phyloP scores from a whole-genome alignment of 768 basidiomycete genomes.

The Termitomyces sp. region DNA sequence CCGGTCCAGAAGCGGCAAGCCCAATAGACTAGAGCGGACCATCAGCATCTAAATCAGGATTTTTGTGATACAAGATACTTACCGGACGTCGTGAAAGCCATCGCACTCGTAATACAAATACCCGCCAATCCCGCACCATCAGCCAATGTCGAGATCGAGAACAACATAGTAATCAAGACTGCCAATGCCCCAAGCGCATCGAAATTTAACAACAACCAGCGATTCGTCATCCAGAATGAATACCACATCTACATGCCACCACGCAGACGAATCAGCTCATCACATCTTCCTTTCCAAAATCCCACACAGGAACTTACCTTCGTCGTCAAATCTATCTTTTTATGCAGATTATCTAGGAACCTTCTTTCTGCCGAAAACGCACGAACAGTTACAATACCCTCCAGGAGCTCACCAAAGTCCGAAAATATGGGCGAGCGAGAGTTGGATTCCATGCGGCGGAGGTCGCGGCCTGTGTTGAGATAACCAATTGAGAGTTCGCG shows the following conservation, averaged over 20 bases:
- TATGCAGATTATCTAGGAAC: conserved; percentile 73
- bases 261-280: neutral
- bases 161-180: conserved; percentile 70
- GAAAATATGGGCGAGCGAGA: conserved; percentile 81
- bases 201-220: conserved; percentile 82
- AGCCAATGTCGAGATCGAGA: conserved; percentile 59
- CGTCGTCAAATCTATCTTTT: conserved; percentile 73
- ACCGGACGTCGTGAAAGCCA: conserved; percentile 45
- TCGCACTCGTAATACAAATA: conserved; percentile 70
- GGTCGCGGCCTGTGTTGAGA: conserved; percentile 74
- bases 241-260: conserved; percentile 64
- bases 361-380: conserved; percentile 80
- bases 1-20: conserved; percentile 48
- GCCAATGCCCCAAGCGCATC: conserved; percentile 71
- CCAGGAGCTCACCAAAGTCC: conserved; percentile 76
- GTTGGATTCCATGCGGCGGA: conserved; percentile 89
- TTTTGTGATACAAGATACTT: neutral
- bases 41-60: neutral
- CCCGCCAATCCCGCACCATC: conserved; percentile 60
- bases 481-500: conserved; percentile 67
- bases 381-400: conserved; percentile 89
- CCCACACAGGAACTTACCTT: conserved; percentile 39
- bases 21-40: conserved; percentile 36
- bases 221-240: conserved; percentile 84
- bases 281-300: neutral